Conservation (phyloP, 768 basidiomycete genomes). For the Chalciporus pseudorubinellus region DNA sequence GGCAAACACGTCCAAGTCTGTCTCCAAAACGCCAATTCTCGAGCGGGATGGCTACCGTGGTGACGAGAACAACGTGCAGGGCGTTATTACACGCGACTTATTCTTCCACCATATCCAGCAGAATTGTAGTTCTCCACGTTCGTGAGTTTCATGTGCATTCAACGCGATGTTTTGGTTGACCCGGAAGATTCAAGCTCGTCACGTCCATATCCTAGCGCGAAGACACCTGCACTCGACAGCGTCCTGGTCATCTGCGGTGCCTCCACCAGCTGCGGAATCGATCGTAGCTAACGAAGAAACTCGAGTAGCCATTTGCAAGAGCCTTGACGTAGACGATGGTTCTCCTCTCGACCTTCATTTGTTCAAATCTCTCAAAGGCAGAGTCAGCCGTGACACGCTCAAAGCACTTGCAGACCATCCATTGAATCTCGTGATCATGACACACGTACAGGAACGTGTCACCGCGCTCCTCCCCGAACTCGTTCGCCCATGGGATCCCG, state of each 20-base stretch:
- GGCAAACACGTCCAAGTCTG: too few relatives aligned
- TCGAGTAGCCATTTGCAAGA: background rate
- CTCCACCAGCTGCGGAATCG: background rate
- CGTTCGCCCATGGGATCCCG: conserved; percentile 47
- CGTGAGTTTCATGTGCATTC: conserved; percentile 12
- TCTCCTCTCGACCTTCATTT: background rate
- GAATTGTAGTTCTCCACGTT: background rate
- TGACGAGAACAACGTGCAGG: conserved; percentile 1
- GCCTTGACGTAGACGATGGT: background rate
- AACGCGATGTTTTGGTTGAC: background rate
- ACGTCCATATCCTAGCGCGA: background rate
- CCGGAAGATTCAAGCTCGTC: conserved; percentile 1
- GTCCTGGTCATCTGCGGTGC: background rate
- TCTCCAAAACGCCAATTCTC: too few relatives aligned
- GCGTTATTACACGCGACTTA: background rate
- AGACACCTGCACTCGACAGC: conserved; percentile 7
- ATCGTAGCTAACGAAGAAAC: background rate
- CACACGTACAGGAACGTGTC: conserved; percentile 79
- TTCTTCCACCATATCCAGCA: background rate
- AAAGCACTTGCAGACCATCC: conserved; percentile 62
- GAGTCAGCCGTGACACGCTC: conserved; percentile 42
- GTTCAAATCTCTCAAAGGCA: conserved; percentile 39
- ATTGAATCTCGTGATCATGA: conserved; percentile 70
- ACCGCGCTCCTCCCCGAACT: conserved; percentile 72
- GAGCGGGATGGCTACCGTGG: background rate